Conservation (phyloP, 805 yeast genomes). For the Grigorovia transvaalensis region DNA sequence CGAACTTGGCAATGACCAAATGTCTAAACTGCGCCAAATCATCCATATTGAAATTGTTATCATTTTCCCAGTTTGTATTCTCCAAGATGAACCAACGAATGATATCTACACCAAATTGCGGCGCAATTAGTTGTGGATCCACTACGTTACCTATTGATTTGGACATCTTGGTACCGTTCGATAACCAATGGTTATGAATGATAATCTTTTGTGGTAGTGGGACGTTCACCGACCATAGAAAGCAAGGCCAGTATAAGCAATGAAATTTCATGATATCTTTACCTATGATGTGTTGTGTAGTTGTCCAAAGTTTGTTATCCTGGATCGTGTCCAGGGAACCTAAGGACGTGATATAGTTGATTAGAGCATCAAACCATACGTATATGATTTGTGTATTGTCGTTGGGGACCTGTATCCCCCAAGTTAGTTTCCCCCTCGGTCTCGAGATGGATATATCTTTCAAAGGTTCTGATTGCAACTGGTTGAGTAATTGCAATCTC, state of each 20-base stretch:
- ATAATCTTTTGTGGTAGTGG: constrained; percentile 62
- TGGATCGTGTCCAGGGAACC: constrained; percentile 40
- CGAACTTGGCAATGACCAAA: constrained; percentile 69
- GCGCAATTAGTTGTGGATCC: constrained; percentile 64
- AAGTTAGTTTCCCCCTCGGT: constrained; percentile 61
- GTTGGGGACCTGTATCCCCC: constrained; percentile 88
- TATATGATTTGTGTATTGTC: constrained; percentile 73
- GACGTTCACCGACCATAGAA: constrained; percentile 71
- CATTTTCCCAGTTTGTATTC: constrained; percentile 63
- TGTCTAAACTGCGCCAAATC: constrained; percentile 44
- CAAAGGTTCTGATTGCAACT: constrained; percentile 39
- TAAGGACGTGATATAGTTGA: constrained; percentile 69
- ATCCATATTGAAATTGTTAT: constrained; percentile 66
- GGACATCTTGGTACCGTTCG: constrained; percentile 87
- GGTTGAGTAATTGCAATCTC: constrained; percentile 44
- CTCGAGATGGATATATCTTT: constrained; percentile 79
- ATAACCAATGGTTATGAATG: constrained; percentile 92
- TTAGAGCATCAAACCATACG: constrained; percentile 94
- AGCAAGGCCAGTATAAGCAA: constrained; percentile 88
- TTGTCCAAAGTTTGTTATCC: constrained; percentile 14
- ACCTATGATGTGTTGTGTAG: constrained; percentile 73
- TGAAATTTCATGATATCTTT: constrained; percentile 88
- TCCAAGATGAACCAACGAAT: constrained; percentile 67
- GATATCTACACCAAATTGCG: constrained; percentile 59
- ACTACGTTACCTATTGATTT: constrained; percentile 89